Base-by-base conservation (phyloP, 345 rosid genomes). In the Pistacia integerrima region DNA sequence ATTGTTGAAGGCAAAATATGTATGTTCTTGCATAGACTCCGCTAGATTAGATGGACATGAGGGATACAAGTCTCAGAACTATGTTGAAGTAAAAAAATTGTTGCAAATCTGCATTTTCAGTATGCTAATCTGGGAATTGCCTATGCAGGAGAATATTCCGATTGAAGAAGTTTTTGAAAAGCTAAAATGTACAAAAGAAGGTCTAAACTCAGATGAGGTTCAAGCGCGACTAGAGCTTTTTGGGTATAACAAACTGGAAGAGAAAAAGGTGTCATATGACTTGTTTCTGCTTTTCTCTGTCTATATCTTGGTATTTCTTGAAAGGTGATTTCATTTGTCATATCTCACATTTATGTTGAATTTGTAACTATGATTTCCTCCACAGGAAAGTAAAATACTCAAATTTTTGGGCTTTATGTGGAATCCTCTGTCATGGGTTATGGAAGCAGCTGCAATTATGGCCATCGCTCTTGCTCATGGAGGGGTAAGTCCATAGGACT, bases 391-490 rank as follows among this genome's bases (percentile, higher is more conserved):
- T 20, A 88, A 88, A 83, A 66, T 88, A 65, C 87, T 90, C 55
- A 88, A 84, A 70, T 85, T 90, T 80, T 73, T 87, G 70, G 90
- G 89, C 18, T 90, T 88, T 78, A 90, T 88, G 94, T 88, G 91
- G 90, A 87, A 87, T 79, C 90, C 90, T 28, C 76, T 87, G 10
- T 87, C 90, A 22, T 87, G 91, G 89, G 89, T 85, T 67, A 88
- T 88, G 91, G 89, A 88, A 81, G 89, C 81, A 33, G 91, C 91
- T 7, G 91, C 91, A 44, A 33, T 88, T 73, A 88, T 88, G 91
- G 89, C 91, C 78, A 79, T 88, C 35, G 70, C 76, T 55, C 84
- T 88, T 25, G 86, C 91, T 30, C 88, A 81, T 49, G 85, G 85
- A 57, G 87, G 86, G 33, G 92, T 88, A 83, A 81, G 87, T 82